Base-by-base conservation (phyloP, 2,329 filamentous ascomycete genomes). In the Penicillium sp. region DNA sequence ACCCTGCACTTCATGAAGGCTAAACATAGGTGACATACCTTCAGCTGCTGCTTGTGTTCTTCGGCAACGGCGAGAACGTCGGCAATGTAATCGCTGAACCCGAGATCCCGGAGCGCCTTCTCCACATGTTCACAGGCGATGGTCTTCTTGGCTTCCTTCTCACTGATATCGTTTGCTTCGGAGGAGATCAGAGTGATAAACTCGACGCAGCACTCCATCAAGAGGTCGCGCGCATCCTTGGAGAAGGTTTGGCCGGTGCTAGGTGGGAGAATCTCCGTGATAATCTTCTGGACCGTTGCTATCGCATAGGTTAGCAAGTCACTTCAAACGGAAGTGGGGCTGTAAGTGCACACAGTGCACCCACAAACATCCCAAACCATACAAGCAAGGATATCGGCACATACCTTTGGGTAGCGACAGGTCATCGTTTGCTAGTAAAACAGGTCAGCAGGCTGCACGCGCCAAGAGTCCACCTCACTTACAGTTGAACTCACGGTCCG, bases 101-200 rank as follows among this genome's bases (percentile, higher is more conserved):
- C 94, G 18, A 99, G 84, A 67, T 96, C 90, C 66, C 93, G 90
- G 40, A 99, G 83, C 0, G 94, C 94, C 70, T 93, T 93, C 69
- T 93, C 95, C 67, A 99, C 95, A 78, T 99, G 94, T 68, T 99
- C 94, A 74, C 91, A 96, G 11, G 93, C 93, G 66, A 99, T 99
- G 4, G 94, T 99, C 83, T 99, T 99, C 81, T 99, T 99, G 47
- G 92, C 91, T 70, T 99, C 94, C 75, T 96, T 96, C 74, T 99
- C 94, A 11, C 92, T 95, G 61, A 99, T 99, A 68, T 99, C 94
- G 75, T 99, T 99, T 59, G 94, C 94, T 78, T 99, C 93, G 45
- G 91, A 96, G n/a, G 92, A 97, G 65, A 99, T 90, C 68, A 99
- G 85, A 16, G 94, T 97, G 75, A 99, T 97, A 75, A 99, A 99